A percentile compares a stretch with the other conserved stretches of the same genome.
Evolutionary conservation across 768 basidiomycete genomes (phyloP).

Genomic region (Cantharellus anzutake): DNA sequence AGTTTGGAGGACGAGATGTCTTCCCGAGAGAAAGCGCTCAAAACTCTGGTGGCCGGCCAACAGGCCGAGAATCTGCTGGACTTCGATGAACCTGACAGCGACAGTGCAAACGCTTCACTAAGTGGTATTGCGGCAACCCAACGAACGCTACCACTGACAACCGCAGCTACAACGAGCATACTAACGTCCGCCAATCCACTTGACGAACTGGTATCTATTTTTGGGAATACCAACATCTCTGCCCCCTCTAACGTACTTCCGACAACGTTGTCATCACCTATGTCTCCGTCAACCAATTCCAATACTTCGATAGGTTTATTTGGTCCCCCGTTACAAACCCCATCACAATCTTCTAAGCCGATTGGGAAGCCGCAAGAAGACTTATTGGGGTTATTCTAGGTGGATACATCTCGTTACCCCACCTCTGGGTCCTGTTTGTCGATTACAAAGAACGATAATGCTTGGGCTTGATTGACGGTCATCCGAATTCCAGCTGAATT

Average conservation of each 20-base stretch:
- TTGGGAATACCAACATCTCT: conserved; percentile 29
- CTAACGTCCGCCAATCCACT: conserved; percentile 75
- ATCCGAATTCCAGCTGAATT: no score
- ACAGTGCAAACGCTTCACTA: conserved; percentile 36
- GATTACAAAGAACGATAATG: no score
- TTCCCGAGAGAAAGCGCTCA: conserved; percentile 57
- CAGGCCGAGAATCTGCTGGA: conserved; percentile 91
- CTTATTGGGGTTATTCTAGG: neutral
- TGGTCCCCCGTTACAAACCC: no score
- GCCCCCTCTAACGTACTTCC: neutral
- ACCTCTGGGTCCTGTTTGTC: no score
- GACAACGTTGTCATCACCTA: neutral
- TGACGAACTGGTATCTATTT: conserved; percentile 87
- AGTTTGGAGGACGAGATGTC: conserved; percentile 51
- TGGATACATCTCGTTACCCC: neutral
- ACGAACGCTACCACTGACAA: neutral
- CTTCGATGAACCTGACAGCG: conserved; percentile 55
- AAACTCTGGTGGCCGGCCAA: conserved; percentile 79
- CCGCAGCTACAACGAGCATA: conserved; percentile 55
- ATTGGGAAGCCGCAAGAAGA: neutral
- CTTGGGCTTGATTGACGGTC: no score
- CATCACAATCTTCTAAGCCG: no score
- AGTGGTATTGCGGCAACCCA: neutral
- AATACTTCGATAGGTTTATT: no score
- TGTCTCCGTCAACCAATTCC: neutral